These are phyloP conservation scores for Mycena olivaceomarginata DNA, from an alignment of 768 basidiomycete species.

Conservation along the genomic window DNA sequence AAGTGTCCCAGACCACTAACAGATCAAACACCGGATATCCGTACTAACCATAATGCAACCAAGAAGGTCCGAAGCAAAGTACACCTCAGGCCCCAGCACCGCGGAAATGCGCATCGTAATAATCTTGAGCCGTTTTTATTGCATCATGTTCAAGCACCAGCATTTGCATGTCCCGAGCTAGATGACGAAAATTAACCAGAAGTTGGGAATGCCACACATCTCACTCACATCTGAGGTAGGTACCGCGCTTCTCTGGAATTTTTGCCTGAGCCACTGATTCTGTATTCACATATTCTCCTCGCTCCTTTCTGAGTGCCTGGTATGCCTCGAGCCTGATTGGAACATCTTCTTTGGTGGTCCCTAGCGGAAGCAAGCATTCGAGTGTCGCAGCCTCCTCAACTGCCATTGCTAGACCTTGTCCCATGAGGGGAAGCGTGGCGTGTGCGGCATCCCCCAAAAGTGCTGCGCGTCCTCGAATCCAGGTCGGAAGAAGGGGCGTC, in stretches of 20 bases:
- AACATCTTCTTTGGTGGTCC: constrained; percentile 25
- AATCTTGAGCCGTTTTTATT: constrained; percentile 20
- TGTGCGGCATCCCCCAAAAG: constrained; percentile 45
- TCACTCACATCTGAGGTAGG: constrained; percentile 26
- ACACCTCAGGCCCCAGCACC: not conserved
- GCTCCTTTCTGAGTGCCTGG: constrained; percentile 33
- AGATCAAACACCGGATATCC: no score
- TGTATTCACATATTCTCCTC: constrained; percentile 35
- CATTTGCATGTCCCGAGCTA: constrained; percentile 32
- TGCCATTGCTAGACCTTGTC: constrained; percentile 51
- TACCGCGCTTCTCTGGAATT: constrained; percentile 27
- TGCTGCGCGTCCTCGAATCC: constrained; percentile 32
- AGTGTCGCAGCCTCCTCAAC: constrained; percentile 46
- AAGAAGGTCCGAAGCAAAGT: no score
- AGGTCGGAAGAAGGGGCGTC: constrained; percentile 33
- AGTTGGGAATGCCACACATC: no score
- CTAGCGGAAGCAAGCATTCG: constrained; percentile 27
- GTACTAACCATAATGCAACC: no score
- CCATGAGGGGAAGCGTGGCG: constrained; percentile 49
- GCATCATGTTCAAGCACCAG: constrained; percentile 23
- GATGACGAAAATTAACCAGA: no score
- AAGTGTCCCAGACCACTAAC: no score
- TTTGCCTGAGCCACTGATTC: constrained; percentile 32
- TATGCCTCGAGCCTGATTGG: constrained; percentile 33
- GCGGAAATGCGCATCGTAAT: constrained; percentile 16